Conservation (phyloP, 1,139 yeast genomes). For the Kodamaea sp. region DNA sequence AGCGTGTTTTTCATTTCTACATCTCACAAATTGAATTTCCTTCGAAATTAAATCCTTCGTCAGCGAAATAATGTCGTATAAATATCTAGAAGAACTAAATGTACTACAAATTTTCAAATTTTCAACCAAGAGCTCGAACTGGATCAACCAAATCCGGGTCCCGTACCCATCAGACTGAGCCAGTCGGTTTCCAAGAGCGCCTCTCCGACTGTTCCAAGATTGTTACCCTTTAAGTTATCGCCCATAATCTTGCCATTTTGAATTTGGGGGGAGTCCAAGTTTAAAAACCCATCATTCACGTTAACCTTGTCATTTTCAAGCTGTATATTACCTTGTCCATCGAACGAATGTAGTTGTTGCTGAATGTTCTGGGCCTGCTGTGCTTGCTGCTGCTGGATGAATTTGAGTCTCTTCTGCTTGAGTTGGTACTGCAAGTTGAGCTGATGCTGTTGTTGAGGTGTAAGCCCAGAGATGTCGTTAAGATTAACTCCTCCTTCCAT, state of each 20-base stretch:
- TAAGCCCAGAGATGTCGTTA: slow-evolving; percentile 1
- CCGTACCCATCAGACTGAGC: slow-evolving; percentile 41
- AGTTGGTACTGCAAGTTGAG: slow-evolving; percentile 16
- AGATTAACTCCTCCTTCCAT: slow-evolving; percentile 1
- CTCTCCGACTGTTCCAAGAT: slow-evolving; percentile 10
- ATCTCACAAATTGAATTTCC: too few relatives aligned
- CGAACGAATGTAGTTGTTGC: slow-evolving; percentile 2
- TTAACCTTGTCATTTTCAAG: too few relatives aligned
- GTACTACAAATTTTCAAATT: too few relatives aligned
- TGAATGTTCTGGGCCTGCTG: slow-evolving; percentile 5
- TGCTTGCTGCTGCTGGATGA: slow-evolving; percentile 16
- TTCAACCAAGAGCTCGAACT: too few relatives aligned
- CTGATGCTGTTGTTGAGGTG: slow-evolving; percentile 14
- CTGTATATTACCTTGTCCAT: too few relatives aligned
- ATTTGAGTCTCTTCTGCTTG: slow-evolving; percentile 17
- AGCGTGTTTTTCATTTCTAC: too few relatives aligned
- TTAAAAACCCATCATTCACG: not conserved
- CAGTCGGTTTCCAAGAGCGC: slow-evolving; percentile 26
- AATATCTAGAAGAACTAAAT: too few relatives aligned
- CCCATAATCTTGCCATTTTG: not conserved
- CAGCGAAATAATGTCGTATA: too few relatives aligned
- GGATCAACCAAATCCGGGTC: slow-evolving; percentile 31
- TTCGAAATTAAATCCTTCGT: too few relatives aligned
- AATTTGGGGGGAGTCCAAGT: not conserved
- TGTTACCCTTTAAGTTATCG: not conserved